Conservation (phyloP, 371 early-diverging fungal genomes). For the Mucor sp. region DNA sequence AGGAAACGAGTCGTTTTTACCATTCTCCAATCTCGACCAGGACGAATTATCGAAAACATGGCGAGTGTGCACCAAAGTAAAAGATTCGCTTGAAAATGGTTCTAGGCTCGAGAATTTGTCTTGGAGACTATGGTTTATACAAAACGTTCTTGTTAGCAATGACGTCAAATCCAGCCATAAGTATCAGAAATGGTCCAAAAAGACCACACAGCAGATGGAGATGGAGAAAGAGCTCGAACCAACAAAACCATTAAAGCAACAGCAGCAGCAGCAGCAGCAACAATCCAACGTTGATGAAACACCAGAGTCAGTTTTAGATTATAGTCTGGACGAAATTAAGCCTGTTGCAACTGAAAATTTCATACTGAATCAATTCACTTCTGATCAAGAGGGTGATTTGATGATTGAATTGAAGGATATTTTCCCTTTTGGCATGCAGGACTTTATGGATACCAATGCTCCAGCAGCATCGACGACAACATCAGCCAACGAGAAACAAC, state of each 20-base stretch:
- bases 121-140: conserved; percentile 88
- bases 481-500: neutral
- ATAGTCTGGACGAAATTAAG: conserved; percentile 6
- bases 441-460: neutral
- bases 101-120: conserved; percentile 85
- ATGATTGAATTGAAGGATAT: conserved; percentile 39
- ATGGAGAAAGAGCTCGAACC: neutral
- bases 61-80: conserved; percentile 88
- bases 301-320: conserved; percentile 8
- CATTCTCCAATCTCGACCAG: conserved; percentile 68
- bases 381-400: conserved; percentile 50
- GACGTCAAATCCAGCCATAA: conserved; percentile 18
- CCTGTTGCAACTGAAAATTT: conserved; percentile 25
- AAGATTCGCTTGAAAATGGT: conserved; percentile 87
- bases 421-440: conserved; percentile 18
- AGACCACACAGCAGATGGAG: conserved; percentile 12
- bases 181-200: neutral
- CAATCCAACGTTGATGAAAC: neutral
- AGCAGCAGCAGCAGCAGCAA: conserved; percentile 5
- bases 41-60: conserved; percentile 81
- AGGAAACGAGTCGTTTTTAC: conserved; percentile 60
- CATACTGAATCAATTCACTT: conserved; percentile 43
- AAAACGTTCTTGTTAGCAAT: conserved; percentile 52
- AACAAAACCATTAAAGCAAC: conserved; percentile 8
- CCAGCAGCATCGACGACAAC: neutral